These are phyloP conservation scores for Penicillium rolfsii DNA, from an alignment of 2,329 filamentous ascomycete genomes.

Conservation along the genomic window DNA sequence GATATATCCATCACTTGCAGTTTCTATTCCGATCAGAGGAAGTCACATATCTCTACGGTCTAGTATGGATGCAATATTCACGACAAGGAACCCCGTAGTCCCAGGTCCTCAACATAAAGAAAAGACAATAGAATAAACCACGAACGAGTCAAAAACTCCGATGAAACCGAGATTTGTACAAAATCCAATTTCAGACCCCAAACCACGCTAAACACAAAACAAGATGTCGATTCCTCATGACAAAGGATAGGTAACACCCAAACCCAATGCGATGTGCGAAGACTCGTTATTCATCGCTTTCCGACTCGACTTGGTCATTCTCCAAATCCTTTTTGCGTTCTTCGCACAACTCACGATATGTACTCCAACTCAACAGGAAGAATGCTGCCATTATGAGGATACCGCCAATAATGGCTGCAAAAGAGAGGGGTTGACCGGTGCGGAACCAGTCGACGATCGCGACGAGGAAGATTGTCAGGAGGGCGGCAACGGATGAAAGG, in stretches of 20 bases:
- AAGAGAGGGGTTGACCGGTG: constrained; percentile 74
- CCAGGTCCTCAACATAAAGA: too few species aligned
- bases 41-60: not conserved
- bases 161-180: not conserved
- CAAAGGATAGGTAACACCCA: not conserved
- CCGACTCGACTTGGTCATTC: constrained; percentile 48
- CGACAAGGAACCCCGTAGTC: too few species aligned
- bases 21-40: not conserved
- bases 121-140: not conserved
- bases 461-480: constrained; percentile 96
- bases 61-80: not conserved
- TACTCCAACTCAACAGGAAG: constrained; percentile 83
- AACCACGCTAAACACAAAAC: not conserved
- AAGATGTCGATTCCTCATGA: not conserved
- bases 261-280: too few species aligned
- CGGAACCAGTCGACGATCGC: constrained; percentile 87
- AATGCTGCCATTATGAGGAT: constrained; percentile 87
- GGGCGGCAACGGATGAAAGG: constrained; percentile 84
- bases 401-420: constrained; percentile 79
- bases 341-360: constrained; percentile 89
- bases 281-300: constrained; percentile 47
- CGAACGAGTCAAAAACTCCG: not conserved
- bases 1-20: not conserved
- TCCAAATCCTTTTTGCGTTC: constrained; percentile 66
- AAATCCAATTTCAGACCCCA: not conserved